phyloP scores from a whole-genome alignment of 176 grass and related monocot genomes.

The Triticum dicoccoides region DNA sequence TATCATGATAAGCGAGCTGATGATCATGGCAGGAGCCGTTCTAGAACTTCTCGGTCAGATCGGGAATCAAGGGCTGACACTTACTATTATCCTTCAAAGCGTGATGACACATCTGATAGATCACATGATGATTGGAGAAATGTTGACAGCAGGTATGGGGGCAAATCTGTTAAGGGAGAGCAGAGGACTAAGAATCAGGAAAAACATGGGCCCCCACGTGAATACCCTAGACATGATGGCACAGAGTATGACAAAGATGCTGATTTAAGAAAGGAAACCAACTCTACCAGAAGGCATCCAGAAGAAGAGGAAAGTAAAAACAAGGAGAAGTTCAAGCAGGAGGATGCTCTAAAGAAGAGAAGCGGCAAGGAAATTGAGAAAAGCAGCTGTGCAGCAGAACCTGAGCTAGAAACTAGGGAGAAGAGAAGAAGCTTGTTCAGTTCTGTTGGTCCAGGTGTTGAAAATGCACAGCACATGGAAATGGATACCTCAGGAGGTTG shows the following conservation, averaged over 20 bases:
- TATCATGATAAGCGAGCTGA: conserved; percentile 47
- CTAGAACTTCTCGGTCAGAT: conserved; percentile 49
- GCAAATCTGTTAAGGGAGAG: conserved; percentile 40
- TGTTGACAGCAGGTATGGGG: conserved; percentile 33
- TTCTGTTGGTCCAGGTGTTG: conserved; percentile 36
- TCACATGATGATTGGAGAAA: conserved; percentile 36
- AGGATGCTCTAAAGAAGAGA: conserved; percentile 43
- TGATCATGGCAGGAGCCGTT: conserved; percentile 44
- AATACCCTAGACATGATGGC: conserved; percentile 26
- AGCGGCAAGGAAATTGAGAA: conserved; percentile 66
- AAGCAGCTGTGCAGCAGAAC: conserved; percentile 12
- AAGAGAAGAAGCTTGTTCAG: conserved; percentile 61
- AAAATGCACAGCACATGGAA: conserved; percentile 31
- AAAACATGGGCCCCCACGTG: conserved; percentile 30
- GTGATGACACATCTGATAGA: conserved; percentile 40
- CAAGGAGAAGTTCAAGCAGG: conserved; percentile 51
- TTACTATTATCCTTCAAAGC: conserved; percentile 38
- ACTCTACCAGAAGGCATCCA: conserved; percentile 31
- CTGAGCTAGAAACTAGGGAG: conserved; percentile 31
- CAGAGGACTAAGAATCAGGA: conserved; percentile 49
- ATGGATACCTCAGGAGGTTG: conserved; percentile 25
- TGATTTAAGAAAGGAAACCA: conserved; percentile 38
- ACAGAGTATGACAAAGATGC: conserved; percentile 44
- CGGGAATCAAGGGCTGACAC: conserved; percentile 50
- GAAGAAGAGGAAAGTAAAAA: conserved; percentile 48